Percentiles rank a stretch among this genome's conserved stretches.
These are phyloP conservation scores for Hansfordia pulvinata DNA, from an alignment of 2,329 filamentous ascomycete species.

Conservation along the genomic window DNA sequence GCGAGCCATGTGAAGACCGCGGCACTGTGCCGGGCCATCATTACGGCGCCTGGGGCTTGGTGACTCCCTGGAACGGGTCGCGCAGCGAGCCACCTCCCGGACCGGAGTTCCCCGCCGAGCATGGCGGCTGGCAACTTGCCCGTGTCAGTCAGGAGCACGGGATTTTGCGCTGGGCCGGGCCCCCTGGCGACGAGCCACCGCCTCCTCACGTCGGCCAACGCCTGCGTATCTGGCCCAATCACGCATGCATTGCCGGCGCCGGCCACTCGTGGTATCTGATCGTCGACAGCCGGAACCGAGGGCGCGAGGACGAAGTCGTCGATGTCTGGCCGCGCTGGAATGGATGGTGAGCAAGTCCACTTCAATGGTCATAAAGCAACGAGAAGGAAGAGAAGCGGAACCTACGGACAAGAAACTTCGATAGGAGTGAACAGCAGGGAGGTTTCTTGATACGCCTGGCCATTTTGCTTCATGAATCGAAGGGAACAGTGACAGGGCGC, in stretches of 20 bases:
- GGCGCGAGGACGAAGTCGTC: conserved; percentile 45
- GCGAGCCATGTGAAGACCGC: conserved; percentile 53
- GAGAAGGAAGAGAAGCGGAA: no score
- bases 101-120: conserved; percentile 25
- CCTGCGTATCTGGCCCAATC: conserved; percentile 64
- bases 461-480: no score
- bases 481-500: no score
- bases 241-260: conserved; percentile 64
- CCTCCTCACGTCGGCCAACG: conserved; percentile 48
- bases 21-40: conserved; percentile 18
- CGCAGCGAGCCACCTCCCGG: conserved; percentile 19
- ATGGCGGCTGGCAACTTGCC: conserved; percentile 51
- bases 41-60: conserved; percentile 59
- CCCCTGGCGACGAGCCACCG: conserved; percentile 27
- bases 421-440: no score
- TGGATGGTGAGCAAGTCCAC: conserved; percentile 44
- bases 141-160: conserved; percentile 70
- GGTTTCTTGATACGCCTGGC: no score
- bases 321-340: conserved; percentile 64
- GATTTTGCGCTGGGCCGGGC: conserved; percentile 45
- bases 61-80: conserved; percentile 41
- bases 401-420: no score
- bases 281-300: conserved; percentile 46
- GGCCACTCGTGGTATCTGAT: conserved; percentile 62
- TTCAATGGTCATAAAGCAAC: no score